Evolutionary conservation across 306 rosid species (phyloP).

Genomic region (Sphenostylis stenocarpa): DNA sequence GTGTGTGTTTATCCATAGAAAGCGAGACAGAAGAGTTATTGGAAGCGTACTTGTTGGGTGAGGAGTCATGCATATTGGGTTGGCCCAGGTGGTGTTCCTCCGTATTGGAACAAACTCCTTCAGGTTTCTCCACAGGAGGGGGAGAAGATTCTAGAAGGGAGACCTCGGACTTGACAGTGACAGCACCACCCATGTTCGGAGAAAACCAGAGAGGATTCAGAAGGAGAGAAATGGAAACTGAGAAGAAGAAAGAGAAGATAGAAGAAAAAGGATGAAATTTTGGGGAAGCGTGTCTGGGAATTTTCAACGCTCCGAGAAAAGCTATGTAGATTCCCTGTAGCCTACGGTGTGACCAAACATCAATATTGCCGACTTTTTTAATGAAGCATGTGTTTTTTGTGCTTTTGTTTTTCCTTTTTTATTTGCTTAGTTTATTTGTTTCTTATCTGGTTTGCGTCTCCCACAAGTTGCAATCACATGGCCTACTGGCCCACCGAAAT

Average conservation of each 20-base stretch:
- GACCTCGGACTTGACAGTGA: conserved; percentile 32
- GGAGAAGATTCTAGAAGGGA: conserved; percentile 30
- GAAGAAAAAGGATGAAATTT: neutral
- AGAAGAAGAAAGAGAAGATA: neutral
- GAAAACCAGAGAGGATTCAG: neutral
- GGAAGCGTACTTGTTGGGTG: conserved; percentile 32
- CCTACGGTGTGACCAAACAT: neutral
- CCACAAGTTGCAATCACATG: neutral
- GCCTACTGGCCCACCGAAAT: neutral
- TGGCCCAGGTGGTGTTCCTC: conserved; percentile 7
- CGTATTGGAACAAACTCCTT: neutral
- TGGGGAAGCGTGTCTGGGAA: neutral
- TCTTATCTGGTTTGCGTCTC: no score
- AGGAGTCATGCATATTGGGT: neutral
- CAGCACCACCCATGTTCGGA: conserved; percentile 33
- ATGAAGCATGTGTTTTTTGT: conserved; percentile 34
- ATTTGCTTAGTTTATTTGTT: neutral
- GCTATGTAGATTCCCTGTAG: neutral
- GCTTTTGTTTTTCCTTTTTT: neutral
- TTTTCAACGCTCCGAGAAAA: neutral
- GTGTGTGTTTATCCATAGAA: neutral
- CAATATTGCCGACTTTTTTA: conserved; percentile 12
- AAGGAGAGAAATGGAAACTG: neutral
- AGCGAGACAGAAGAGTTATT: neutral
- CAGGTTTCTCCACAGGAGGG: neutral